phyloP scores from a whole-genome alignment of 805 yeast species.

The Pichia manshurica region DNA sequence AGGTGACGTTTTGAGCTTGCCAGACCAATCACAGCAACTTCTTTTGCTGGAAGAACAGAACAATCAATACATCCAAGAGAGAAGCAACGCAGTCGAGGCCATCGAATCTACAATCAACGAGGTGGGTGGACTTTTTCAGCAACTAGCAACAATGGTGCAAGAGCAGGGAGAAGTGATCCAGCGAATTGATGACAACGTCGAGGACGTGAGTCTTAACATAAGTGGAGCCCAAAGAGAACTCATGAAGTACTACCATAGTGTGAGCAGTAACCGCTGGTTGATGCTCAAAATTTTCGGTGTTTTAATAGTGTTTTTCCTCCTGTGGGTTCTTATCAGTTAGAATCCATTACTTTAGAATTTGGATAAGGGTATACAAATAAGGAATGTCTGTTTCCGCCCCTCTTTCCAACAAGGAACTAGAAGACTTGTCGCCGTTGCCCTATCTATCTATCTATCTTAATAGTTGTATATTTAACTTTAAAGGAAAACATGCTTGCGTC shows the following conservation, averaged over 20 bases:
- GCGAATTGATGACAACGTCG: constrained; percentile 90
- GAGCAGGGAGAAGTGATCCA: constrained; percentile 97
- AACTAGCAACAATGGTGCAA: constrained; percentile 93
- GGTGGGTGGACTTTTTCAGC: constrained; percentile 90
- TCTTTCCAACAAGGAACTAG: too few relatives aligned
- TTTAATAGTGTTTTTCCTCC: constrained; percentile 64
- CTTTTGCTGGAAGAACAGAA: constrained; percentile 81
- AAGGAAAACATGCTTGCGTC: too few relatives aligned
- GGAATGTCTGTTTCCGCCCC: too few relatives aligned
- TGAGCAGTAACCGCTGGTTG: constrained; percentile 88
- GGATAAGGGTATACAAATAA: too few relatives aligned
- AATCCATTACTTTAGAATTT: too few relatives aligned
- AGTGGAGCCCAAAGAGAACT: constrained; percentile 92
- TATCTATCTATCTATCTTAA: too few relatives aligned
- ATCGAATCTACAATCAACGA: constrained; percentile 96
- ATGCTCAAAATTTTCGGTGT: constrained; percentile 86
- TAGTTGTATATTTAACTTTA: too few relatives aligned
- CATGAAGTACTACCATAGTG: constrained; percentile 79
- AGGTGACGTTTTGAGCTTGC: constrained; percentile 55
- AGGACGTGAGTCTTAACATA: constrained; percentile 84
- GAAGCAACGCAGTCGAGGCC: constrained; percentile 89
- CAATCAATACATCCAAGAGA: constrained; percentile 67
- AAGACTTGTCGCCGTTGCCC: too few relatives aligned
- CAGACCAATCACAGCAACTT: constrained; percentile 80
- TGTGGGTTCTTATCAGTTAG: constrained; percentile 74